Conservation (phyloP, 768 basidiomycete genomes). For the Leccinum boreale region DNA sequence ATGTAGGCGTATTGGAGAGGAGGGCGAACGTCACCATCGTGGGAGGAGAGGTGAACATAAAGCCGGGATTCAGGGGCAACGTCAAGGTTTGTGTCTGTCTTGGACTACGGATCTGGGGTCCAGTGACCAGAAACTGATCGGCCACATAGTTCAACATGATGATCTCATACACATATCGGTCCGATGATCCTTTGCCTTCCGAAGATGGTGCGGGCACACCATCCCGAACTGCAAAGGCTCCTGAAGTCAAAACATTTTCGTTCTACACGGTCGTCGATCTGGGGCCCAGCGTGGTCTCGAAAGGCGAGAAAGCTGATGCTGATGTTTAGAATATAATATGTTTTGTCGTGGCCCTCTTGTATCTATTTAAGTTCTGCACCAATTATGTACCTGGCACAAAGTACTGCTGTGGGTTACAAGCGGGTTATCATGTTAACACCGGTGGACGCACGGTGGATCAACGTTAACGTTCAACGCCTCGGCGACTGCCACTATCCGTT, state of each 20-base stretch:
- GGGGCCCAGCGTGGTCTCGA: slow-evolving; percentile 62
- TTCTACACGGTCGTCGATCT: slow-evolving; percentile 86
- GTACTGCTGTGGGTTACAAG: not conserved
- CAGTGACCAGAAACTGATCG: not conserved
- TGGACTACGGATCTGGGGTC: not conserved
- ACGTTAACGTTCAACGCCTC: no score
- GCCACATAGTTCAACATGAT: slow-evolving; percentile 84
- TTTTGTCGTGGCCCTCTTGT: not conserved
- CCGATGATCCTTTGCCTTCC: slow-evolving; percentile 75
- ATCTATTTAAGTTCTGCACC: not conserved
- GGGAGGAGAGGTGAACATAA: slow-evolving; percentile 84
- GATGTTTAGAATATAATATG: slow-evolving; percentile 10
- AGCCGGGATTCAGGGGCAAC: slow-evolving; percentile 71
- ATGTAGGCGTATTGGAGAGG: slow-evolving; percentile 82
- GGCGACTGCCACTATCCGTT: not conserved
- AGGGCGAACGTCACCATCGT: slow-evolving; percentile 87
- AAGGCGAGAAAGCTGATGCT: slow-evolving; percentile 43
- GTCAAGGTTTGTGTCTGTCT: slow-evolving; percentile 59
- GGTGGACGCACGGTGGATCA: not conserved
- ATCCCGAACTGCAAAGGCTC: slow-evolving; percentile 45
- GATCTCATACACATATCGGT: slow-evolving; percentile 90
- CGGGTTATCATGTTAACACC: not conserved
- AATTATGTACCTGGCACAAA: not conserved
- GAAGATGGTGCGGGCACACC: slow-evolving; percentile 54
- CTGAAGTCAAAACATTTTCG: slow-evolving; percentile 84